Conservation (phyloP, 495 filamentous ascomycete species). For the Aspergillus nidulans region DNA sequence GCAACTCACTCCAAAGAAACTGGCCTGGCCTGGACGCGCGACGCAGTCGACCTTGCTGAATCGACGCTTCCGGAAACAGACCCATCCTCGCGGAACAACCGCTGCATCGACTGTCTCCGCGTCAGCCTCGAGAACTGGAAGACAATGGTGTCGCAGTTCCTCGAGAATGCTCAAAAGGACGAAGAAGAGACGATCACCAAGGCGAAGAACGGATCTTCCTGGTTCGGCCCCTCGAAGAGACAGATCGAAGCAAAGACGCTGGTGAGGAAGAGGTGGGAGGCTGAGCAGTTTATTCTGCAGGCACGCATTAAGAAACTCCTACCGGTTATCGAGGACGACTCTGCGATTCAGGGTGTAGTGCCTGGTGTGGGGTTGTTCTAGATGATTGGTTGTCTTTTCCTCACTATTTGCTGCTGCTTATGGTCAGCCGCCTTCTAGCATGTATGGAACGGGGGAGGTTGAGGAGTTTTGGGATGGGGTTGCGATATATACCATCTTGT, state of each 20-base stretch:
- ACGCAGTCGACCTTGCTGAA: constrained; percentile 69
- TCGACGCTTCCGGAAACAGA: constrained; percentile 35
- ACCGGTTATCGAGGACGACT: constrained; percentile 32
- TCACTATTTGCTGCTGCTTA: not conserved
- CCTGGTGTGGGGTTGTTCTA: constrained; percentile 34
- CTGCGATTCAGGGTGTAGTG: constrained; percentile 26
- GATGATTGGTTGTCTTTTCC: not conserved
- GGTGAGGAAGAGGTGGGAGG: constrained; percentile 35
- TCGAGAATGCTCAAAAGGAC: constrained; percentile 45
- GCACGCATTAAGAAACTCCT: constrained; percentile 34
- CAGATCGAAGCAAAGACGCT: constrained; percentile 23
- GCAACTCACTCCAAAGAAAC: constrained; percentile 56
- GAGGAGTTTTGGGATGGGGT: constrained; percentile 3
- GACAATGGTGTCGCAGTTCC: constrained; percentile 60
- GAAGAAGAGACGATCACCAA: constrained; percentile 32
- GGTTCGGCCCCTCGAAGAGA: constrained; percentile 44
- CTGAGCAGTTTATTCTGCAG: constrained; percentile 36
- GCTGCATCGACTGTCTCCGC: constrained; percentile 67
- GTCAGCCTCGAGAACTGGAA: constrained; percentile 72
- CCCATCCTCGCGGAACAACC: constrained; percentile 41
- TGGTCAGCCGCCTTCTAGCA: not conserved
- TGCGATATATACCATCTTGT: not conserved
- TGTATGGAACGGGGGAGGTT: not conserved
- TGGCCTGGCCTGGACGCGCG: constrained; percentile 79
- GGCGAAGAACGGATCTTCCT: constrained; percentile 32